phyloP scores from a whole-genome alignment of 345 rosid species.

The Eucalyptus regnans region DNA sequence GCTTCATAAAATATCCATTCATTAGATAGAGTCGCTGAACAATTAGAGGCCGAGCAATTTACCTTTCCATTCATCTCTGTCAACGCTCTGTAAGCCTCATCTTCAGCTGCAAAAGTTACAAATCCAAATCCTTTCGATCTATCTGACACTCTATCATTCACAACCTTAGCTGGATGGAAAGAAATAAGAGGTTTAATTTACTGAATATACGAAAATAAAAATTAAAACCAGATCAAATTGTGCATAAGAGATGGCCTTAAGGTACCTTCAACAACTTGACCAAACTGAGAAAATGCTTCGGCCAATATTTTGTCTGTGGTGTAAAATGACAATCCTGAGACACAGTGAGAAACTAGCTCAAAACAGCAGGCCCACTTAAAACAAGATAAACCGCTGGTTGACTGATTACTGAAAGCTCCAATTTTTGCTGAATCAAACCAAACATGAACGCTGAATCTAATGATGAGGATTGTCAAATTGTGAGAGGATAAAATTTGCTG shows the following conservation, averaged over 20 bases:
- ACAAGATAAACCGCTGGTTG: neutral
- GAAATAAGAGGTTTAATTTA: neutral
- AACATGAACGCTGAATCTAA: neutral
- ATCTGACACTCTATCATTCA: constrained; percentile 50
- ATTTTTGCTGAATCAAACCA: neutral
- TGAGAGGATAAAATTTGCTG: neutral
- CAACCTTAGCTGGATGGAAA: constrained; percentile 39
- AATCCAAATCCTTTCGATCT: constrained; percentile 82
- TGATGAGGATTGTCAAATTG: neutral
- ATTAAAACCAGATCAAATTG: neutral
- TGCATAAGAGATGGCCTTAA: neutral
- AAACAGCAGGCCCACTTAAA: neutral
- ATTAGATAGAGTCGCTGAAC: neutral
- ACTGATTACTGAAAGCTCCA: neutral
- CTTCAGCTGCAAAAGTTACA: constrained; percentile 71
- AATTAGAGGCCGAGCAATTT: neutral
- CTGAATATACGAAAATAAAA: neutral
- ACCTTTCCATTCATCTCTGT: constrained; percentile 70
- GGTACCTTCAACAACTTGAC: constrained; percentile 87
- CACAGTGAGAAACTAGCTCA: neutral
- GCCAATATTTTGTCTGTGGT: constrained; percentile 54
- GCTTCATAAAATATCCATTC: neutral
- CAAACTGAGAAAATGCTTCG: constrained; percentile 64
- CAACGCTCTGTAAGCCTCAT: constrained; percentile 61
- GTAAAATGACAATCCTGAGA: constrained; percentile 60